Conservation (phyloP, 352 stramenopile genomes). For the Discostella stelligera region DNA sequence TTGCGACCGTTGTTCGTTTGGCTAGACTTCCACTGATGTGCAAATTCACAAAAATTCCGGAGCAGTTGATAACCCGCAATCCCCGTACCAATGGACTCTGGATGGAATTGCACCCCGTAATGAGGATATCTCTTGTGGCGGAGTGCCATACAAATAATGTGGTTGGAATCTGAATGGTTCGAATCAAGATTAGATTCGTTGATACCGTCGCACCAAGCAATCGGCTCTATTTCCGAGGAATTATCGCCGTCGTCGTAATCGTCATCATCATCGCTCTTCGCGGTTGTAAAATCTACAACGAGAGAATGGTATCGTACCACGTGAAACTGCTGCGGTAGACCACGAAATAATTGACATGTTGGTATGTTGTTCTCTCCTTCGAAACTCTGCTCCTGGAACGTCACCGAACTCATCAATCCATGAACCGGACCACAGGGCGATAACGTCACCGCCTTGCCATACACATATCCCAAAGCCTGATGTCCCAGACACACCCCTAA, state of each 20-base stretch:
- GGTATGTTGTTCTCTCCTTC: conserved; percentile 2
- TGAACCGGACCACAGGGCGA: conserved; percentile 89
- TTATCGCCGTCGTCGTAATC: background rate
- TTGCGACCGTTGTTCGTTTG: background rate
- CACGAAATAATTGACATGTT: conserved; percentile 62
- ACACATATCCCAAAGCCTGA: conserved; percentile 90
- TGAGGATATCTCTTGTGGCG: conserved; percentile 85
- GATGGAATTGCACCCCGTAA: conserved; percentile 96
- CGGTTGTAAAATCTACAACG: conserved; percentile 78
- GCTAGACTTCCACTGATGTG: background rate
- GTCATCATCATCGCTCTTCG: background rate
- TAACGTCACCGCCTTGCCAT: conserved; percentile 85
- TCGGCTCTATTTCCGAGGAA: conserved; percentile 29
- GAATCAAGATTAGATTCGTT: conserved; percentile 4
- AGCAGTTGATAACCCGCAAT: conserved; percentile 53
- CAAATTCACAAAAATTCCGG: conserved; percentile 66
- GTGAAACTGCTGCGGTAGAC: conserved; percentile 81
- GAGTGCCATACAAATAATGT: conserved; percentile 88
- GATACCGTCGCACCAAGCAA: conserved; percentile 39
- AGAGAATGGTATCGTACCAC: conserved; percentile 97
- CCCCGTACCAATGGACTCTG: conserved; percentile 90
- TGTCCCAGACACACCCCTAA: conserved; percentile 97
- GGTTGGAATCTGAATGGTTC: conserved; percentile 8
- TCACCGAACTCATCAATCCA: conserved; percentile 87
- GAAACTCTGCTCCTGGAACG: conserved; percentile 41